phyloP scores from a whole-genome alignment of 116 monocot genomes.

The Cymodocea nodosa region DNA sequence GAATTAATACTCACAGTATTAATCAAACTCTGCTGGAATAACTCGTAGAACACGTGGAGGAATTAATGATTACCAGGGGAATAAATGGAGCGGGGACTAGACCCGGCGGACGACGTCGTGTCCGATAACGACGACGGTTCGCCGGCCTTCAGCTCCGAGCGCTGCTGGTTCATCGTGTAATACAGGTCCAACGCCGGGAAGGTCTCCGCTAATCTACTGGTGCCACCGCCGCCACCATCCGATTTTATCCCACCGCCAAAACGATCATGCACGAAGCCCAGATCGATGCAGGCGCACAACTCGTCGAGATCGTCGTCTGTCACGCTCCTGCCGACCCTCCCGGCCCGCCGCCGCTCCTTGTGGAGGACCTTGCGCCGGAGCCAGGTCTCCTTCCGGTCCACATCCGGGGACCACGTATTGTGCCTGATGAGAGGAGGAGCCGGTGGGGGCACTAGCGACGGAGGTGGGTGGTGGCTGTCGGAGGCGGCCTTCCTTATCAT shows the following conservation, averaged over 20 bases:
- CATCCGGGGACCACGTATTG: slow-evolving; percentile 26
- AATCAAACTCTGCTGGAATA: no score
- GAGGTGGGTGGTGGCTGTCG: neutral
- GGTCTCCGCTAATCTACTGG: slow-evolving; percentile 7
- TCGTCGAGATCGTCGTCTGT: slow-evolving; percentile 19
- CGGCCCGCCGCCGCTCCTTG: slow-evolving; percentile 9
- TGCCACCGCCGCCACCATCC: neutral
- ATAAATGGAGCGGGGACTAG: slow-evolving; percentile 15
- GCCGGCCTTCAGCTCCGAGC: neutral
- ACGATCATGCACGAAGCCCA: neutral
- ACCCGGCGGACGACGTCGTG: slow-evolving; percentile 1
- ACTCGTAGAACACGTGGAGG: no score
- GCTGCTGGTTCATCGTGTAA: slow-evolving; percentile 13
- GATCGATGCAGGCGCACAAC: slow-evolving; percentile 11
- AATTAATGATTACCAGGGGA: slow-evolving; percentile 7
- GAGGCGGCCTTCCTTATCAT: neutral
- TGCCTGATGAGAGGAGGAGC: slow-evolving; percentile 13
- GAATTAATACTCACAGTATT: no score
- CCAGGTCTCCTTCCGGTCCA: slow-evolving; percentile 29
- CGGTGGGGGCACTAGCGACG: neutral
- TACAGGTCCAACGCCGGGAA: slow-evolving; percentile 21
- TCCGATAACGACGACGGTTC: neutral
- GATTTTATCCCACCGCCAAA: slow-evolving; percentile 1
- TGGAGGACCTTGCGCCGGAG: slow-evolving; percentile 9
- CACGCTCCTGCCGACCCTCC: slow-evolving; percentile 27